A percentile compares a stretch with the other conserved stretches of the same genome.
Evolutionary conservation across 2,329 filamentous ascomycete species (phyloP).

Genomic region (Tolypocladium pustulatum): DNA sequence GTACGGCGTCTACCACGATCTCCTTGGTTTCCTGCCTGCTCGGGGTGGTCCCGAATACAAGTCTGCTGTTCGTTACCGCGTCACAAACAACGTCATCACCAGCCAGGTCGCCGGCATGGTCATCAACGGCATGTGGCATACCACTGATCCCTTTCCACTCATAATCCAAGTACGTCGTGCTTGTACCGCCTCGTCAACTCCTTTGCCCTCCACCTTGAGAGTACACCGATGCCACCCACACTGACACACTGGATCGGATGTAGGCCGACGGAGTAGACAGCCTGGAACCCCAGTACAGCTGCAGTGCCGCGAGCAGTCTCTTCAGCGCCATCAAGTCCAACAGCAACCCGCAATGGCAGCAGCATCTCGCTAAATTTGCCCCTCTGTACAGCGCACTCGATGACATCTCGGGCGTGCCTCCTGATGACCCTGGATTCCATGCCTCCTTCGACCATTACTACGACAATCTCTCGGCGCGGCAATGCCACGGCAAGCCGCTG

Average conservation of each 20-base stretch:
- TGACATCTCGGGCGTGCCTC: conserved; percentile 52
- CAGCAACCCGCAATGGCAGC: conserved; percentile 43
- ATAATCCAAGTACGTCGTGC: conserved; percentile 27
- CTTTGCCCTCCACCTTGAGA: not conserved
- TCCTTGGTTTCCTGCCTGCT: conserved; percentile 56
- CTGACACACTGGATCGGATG: not conserved
- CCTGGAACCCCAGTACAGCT: conserved; percentile 64
- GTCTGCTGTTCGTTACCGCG: conserved; percentile 49
- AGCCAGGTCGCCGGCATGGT: conserved; percentile 71
- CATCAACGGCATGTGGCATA: conserved; percentile 57
- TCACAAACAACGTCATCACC: conserved; percentile 76
- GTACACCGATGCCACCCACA: not conserved
- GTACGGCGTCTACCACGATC: conserved; percentile 62
- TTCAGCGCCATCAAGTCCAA: conserved; percentile 33
- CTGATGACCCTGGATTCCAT: conserved; percentile 53
- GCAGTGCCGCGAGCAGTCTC: conserved; percentile 36
- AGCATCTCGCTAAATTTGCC: conserved; percentile 48
- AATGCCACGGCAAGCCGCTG: conserved; percentile 64
- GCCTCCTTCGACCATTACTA: conserved; percentile 71
- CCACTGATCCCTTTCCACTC: conserved; percentile 31
- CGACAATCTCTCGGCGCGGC: conserved; percentile 69
- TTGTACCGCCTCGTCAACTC: not conserved
- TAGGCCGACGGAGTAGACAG: conserved; percentile 52
- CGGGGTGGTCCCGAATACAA: conserved; percentile 30
- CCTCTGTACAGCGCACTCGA: conserved; percentile 53